Percentiles rank a stretch among this genome's conserved stretches.
These are phyloP conservation scores for Davidsoniella eucalypti DNA, from an alignment of 2,329 filamentous ascomycete genomes.

Conservation along the genomic window DNA sequence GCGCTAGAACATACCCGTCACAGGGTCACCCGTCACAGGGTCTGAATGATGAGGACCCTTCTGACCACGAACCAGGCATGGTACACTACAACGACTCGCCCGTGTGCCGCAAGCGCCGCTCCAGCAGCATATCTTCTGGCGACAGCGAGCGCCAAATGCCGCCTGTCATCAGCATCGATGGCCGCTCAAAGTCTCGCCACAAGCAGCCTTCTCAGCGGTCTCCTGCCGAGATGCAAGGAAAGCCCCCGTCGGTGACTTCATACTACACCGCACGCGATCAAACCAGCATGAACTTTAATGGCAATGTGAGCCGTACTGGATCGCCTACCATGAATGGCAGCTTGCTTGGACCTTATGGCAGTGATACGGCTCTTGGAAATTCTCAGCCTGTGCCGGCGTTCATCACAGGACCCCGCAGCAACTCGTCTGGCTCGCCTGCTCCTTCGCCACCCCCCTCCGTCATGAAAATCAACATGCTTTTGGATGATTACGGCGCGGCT, in stretches of 20 bases:
- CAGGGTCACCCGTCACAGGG: slow-evolving; percentile 6
- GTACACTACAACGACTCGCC: background rate
- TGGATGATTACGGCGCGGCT: slow-evolving; percentile 2
- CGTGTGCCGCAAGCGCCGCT: no score
- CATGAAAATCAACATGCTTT: background rate
- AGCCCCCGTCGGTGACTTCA: background rate
- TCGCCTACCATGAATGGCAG: slow-evolving; percentile 1
- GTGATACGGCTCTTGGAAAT: background rate
- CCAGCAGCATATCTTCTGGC: no score
- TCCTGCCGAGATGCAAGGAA: slow-evolving; percentile 16
- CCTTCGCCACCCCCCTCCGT: background rate
- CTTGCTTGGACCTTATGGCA: no score
- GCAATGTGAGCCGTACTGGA: slow-evolving; percentile 7
- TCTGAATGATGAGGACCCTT: slow-evolving; percentile 7
- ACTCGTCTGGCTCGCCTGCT: background rate
- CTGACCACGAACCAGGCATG: background rate
- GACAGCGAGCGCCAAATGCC: slow-evolving; percentile 29
- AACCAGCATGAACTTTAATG: slow-evolving; percentile 2
- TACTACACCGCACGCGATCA: background rate
- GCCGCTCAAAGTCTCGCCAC: slow-evolving; percentile 29
- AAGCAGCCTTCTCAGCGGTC: slow-evolving; percentile 25
- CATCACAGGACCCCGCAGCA: background rate
- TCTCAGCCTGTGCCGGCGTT: background rate
- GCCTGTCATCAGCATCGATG: slow-evolving; percentile 18
- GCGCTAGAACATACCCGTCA: slow-evolving; percentile 7